These are phyloP conservation scores for Leavenworthia alabamica DNA, from an alignment of 345 rosid genomes.

Conservation along the genomic window DNA sequence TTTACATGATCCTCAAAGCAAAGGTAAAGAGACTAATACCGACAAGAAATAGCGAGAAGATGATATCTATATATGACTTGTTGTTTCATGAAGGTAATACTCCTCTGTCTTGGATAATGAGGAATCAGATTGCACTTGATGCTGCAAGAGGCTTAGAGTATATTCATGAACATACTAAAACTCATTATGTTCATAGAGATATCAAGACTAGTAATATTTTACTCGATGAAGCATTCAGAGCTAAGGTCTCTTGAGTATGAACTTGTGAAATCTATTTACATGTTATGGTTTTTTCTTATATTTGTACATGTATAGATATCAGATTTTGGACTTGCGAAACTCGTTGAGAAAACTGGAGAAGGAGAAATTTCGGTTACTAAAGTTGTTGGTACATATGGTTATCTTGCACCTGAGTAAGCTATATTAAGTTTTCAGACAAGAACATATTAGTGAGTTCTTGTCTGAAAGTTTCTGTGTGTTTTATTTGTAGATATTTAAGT, in stretches of 20 bases:
- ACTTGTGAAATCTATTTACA: neutral
- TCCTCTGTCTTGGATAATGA: constrained; percentile 81
- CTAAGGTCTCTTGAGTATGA: constrained; percentile 58
- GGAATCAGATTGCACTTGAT: constrained; percentile 86
- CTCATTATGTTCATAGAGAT: constrained; percentile 93
- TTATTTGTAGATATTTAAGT: constrained; percentile 58
- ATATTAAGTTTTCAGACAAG: neutral
- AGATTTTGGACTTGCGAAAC: constrained; percentile 93
- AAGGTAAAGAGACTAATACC: constrained; percentile 43
- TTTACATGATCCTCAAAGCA: constrained; percentile 83
- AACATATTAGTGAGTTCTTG: neutral
- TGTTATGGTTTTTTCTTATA: constrained; percentile 5
- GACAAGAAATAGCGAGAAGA: neutral
- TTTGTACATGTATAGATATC: constrained; percentile 58
- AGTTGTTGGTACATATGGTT: constrained; percentile 97
- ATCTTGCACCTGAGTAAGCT: constrained; percentile 87
- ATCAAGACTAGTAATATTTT: constrained; percentile 91
- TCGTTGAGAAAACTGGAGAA: constrained; percentile 66
- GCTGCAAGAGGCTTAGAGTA: constrained; percentile 94
- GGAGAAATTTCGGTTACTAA: constrained; percentile 78
- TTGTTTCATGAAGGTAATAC: constrained; percentile 57
- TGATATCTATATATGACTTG: neutral
- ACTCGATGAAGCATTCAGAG: constrained; percentile 75
- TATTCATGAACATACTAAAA: constrained; percentile 93
- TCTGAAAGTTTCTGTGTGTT: neutral